A percentile compares a stretch with the other conserved stretches of the same genome.
These are phyloP conservation scores for Clavulina sp. DNA, from an alignment of 768 basidiomycete species.

Conservation along the genomic window DNA sequence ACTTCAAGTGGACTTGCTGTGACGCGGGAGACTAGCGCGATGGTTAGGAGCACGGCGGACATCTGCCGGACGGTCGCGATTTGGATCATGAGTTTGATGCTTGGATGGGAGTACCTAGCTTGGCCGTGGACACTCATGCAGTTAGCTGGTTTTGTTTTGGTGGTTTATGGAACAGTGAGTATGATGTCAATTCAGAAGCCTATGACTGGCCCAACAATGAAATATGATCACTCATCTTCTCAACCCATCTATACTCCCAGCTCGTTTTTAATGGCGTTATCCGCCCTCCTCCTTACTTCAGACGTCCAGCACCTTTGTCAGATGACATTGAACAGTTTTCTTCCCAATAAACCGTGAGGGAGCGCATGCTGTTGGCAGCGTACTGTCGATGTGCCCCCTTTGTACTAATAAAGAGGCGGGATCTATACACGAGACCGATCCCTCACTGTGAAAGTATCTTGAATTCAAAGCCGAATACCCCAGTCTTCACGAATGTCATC, in stretches of 20 bases:
- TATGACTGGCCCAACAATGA: not conserved
- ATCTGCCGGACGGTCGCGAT: slow-evolving; percentile 92
- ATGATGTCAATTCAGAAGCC: slow-evolving; percentile 1
- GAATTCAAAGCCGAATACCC: no score
- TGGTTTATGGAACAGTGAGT: slow-evolving; percentile 85
- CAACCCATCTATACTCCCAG: slow-evolving; percentile 19
- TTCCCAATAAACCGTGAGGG: no score
- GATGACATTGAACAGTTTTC: no score
- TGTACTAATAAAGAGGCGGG: no score
- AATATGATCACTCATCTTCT: not conserved
- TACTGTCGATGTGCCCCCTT: no score
- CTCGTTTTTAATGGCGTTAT: slow-evolving; percentile 87
- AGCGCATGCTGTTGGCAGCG: no score
- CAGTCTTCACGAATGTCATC: no score
- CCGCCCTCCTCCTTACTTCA: slow-evolving; percentile 43
- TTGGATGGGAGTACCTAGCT: slow-evolving; percentile 80
- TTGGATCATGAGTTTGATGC: slow-evolving; percentile 75
- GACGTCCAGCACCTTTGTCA: no score
- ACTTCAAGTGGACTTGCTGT: slow-evolving; percentile 86
- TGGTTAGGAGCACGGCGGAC: slow-evolving; percentile 79
- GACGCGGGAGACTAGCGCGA: slow-evolving; percentile 84
- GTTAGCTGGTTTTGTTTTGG: slow-evolving; percentile 64
- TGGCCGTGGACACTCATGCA: slow-evolving; percentile 73
- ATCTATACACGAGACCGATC: no score
- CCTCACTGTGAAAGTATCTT: no score